Evolutionary conservation across 139 green algal genomes (phyloP), one percentile per base, ranked within the genome.

Genomic region (Micractinium conductrix): DNA sequence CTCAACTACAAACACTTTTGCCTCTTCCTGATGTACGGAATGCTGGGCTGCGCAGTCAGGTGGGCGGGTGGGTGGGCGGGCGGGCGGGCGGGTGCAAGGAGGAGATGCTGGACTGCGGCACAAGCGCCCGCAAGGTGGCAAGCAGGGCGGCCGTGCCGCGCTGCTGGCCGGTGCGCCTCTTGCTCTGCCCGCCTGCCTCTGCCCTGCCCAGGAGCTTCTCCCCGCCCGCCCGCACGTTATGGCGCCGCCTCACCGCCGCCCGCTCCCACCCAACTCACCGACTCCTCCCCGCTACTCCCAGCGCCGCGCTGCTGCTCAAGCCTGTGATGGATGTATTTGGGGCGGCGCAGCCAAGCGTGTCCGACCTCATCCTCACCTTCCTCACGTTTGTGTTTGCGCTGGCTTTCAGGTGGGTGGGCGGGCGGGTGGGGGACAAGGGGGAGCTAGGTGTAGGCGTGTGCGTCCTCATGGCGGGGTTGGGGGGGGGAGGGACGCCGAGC

Each of bases 1-100:
- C 84, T 96, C 35, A 99, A 99, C 88, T 98, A 99, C 92, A 99
- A 99, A 91, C 89, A 88, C 79, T 99, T 99, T 88, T 85, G 98
- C 35, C 91, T 98, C 16, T 99, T 99, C 86, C 84, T 99, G 26
- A 45, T 89, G 0, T 98, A 95, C 80, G 93, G 92, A 0, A 90
- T 87, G 33, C 16, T 95, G 24, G 91, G 86, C 3, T 93, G 80
- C 43, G 28, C 83, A 0, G 38, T 91, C 44, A 88, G 84, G 84
- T 88, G 71, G 48, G 78, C 16, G 12, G 76, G 17, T 10, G 22
- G 35, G 35, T 28, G 35, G 70, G 24, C 37, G 70, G 2, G 21
- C 70, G 33, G 24, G 19, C 17, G 70, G 30, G n/a, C 69, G 24
- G 30, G 26, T 76, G 69, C 69, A n/a, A n/a, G n/a, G n/a, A n/a